Base-by-base conservation (phyloP, 2,329 filamentous ascomycete species). In the Sclerotiophoma versabilis region DNA sequence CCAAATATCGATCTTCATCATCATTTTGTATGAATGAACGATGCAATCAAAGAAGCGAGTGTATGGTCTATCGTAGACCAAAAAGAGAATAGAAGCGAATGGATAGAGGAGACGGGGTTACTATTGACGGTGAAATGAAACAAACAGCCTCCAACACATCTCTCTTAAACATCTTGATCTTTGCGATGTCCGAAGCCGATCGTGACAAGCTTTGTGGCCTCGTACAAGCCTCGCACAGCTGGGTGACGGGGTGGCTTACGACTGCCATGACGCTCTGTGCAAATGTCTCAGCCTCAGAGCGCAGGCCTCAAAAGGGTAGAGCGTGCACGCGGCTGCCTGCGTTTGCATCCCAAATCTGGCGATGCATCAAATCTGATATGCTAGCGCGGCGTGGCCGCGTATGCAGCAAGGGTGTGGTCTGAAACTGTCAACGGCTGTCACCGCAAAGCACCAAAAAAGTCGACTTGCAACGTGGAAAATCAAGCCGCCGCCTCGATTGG, bases 321-420 rank as follows among this genome's bases (percentile, higher is more conserved):
- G 25, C n/a, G 30, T 32, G 29, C 37, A 42, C 49, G 37, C 37
- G 30, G 37, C 49, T 23, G 27, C 14, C 14, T 36, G 8, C n/a
- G n/a, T 32, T 15, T 30, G 49, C 37, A 36, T 37, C 23, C 22
- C 20, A 37, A 22, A 43, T 36, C n/a, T 42, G 37, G 34, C 26
- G 23, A 42, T 47, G 26, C 20, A 51, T 19, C 39, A n/a, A 26
- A 37, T 44, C 25, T 25, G 36, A 23, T 43, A 30, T 30, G 25
- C 19, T 53, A 53, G 49, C 37, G 49, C 14, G 23, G 43, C 20
- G 46, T 43, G 43, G 49, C 49, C 49, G 43, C 49, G 49, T 47
- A 43, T 47, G 49, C 49, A 47, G 37, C 49, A 47, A 25, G 49
- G 49, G 14, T 47, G 2, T 22, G 26, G 34, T 19, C 12, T 32